phyloP scores from a whole-genome alignment of 192 early-diverging fungal genomes.

The Rhizoclosmatium globosum region DNA sequence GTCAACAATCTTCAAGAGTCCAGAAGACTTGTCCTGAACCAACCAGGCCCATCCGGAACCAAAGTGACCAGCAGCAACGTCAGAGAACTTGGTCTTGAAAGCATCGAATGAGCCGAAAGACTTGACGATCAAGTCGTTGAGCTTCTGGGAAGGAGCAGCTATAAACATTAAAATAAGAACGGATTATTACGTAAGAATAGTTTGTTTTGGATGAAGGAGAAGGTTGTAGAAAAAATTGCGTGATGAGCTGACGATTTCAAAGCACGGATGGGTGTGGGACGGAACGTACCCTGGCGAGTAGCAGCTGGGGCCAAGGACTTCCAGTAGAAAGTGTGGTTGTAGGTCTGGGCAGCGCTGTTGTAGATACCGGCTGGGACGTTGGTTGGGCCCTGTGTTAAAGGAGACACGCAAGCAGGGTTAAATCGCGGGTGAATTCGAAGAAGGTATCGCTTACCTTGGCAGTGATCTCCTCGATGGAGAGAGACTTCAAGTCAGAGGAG shows the following conservation, averaged over 20 bases:
- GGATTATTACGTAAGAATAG: too few species aligned
- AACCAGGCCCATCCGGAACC: constrained; percentile 57
- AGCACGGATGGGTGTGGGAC: background rate
- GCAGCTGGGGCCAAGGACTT: constrained; percentile 30
- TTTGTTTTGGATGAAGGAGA: too few species aligned
- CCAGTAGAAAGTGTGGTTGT: constrained; percentile 40
- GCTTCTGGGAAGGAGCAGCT: constrained; percentile 30
- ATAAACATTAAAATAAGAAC: background rate
- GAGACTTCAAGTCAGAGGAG: constrained; percentile 13
- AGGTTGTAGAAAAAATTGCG: background rate
- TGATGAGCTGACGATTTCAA: background rate
- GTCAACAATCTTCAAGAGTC: constrained; percentile 48
- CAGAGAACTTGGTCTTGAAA: constrained; percentile 51
- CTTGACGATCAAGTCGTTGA: constrained; percentile 36
- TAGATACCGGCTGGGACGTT: constrained; percentile 40
- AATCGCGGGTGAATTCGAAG: background rate
- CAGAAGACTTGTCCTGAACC: constrained; percentile 45
- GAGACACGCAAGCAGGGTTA: background rate
- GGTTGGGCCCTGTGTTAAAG: constrained; percentile 23
- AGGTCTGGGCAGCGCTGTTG: constrained; percentile 62
- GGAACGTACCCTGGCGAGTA: constrained; percentile 22
- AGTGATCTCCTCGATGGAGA: constrained; percentile 21
- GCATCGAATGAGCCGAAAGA: constrained; percentile 49
- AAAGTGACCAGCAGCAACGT: constrained; percentile 51
- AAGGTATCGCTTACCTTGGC: constrained; percentile 15